Conservation (phyloP, 208 protist species). For the Angomonas ambiguus region DNA sequence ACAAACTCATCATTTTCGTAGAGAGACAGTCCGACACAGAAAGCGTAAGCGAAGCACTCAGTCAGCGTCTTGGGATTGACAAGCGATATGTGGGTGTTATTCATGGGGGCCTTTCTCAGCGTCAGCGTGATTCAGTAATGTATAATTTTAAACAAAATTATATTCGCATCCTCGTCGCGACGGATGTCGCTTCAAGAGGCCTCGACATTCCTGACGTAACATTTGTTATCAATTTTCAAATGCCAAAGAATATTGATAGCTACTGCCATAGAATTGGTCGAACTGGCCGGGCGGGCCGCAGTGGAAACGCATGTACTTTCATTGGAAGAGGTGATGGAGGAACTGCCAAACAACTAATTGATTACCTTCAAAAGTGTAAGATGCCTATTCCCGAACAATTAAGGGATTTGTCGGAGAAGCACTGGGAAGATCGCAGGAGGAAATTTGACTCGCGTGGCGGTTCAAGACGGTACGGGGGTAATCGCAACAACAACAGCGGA, state of each 20-base stretch:
- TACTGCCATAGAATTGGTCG: conserved; percentile 96
- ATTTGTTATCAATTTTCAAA: conserved; percentile 92
- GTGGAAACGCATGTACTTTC: conserved; percentile 84
- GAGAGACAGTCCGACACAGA: conserved; percentile 89
- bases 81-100: conserved; percentile 79
- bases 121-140: conserved; percentile 87
- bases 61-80: conserved; percentile 61
- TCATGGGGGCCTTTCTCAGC: conserved; percentile 94
- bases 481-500: background rate
- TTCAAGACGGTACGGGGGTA: background rate
- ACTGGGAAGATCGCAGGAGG: conserved; percentile 16
- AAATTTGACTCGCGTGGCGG: background rate
- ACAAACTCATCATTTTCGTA: conserved; percentile 91
- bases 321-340: conserved; percentile 44
- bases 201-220: conserved; percentile 94
- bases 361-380: conserved; percentile 68
- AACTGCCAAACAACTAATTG: conserved; percentile 57
- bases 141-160: conserved; percentile 82
- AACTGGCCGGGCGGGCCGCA: conserved; percentile 88
- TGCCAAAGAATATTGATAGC: conserved; percentile 88
- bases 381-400: conserved; percentile 48
- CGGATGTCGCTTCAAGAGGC: conserved; percentile 92
- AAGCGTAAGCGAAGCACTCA: conserved; percentile 50
- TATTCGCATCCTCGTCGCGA: conserved; percentile 90
- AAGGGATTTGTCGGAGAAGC: conserved; percentile 29